Conservation (phyloP, 2,329 filamentous ascomycete genomes). For the Xylariomycetidae sp. region DNA sequence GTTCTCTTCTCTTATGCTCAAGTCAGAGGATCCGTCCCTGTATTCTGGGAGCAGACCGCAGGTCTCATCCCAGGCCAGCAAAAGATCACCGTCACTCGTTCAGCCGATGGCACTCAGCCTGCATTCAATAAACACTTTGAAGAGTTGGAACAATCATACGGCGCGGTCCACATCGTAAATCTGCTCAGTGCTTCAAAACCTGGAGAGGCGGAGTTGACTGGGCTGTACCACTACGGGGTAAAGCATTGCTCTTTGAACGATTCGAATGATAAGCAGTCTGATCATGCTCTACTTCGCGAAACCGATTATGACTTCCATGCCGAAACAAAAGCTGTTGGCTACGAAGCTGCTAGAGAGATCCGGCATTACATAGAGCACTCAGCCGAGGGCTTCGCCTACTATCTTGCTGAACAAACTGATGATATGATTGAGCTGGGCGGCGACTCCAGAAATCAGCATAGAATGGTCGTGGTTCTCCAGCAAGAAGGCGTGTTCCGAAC, state of each 20-base stretch:
- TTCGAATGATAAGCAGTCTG: conserved; percentile 50
- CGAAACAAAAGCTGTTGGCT: conserved; percentile 83
- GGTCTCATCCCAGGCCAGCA: conserved; percentile 88
- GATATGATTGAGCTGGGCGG: conserved; percentile 40
- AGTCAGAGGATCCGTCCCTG: conserved; percentile 83
- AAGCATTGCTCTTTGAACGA: conserved; percentile 67
- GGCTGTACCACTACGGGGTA: conserved; percentile 75
- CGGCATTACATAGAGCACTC: conserved; percentile 72
- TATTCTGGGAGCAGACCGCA: conserved; percentile 95
- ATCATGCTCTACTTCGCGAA: conserved; percentile 70
- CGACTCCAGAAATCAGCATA: conserved; percentile 31
- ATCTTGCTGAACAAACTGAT: conserved; percentile 69
- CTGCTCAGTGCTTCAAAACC: conserved; percentile 86
- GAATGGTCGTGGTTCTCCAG: conserved; percentile 69
- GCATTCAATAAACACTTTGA: conserved; percentile 96
- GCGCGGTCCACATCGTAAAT: conserved; percentile 88
- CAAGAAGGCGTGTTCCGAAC: conserved; percentile 95
- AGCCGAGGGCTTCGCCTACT: conserved; percentile 88
- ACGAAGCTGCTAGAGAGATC: conserved; percentile 86
- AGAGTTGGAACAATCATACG: conserved; percentile 79
- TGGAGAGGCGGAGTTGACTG: conserved; percentile 78
- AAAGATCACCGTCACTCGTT: conserved; percentile 87
- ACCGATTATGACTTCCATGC: conserved; percentile 97
- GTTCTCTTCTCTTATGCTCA: conserved; percentile 91
- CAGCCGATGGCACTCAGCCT: conserved; percentile 83